A percentile compares a stretch with the other conserved stretches of the same genome.
Conservation (phyloP, 768 basidiomycete species). For the Sutorius australiensis region DNA sequence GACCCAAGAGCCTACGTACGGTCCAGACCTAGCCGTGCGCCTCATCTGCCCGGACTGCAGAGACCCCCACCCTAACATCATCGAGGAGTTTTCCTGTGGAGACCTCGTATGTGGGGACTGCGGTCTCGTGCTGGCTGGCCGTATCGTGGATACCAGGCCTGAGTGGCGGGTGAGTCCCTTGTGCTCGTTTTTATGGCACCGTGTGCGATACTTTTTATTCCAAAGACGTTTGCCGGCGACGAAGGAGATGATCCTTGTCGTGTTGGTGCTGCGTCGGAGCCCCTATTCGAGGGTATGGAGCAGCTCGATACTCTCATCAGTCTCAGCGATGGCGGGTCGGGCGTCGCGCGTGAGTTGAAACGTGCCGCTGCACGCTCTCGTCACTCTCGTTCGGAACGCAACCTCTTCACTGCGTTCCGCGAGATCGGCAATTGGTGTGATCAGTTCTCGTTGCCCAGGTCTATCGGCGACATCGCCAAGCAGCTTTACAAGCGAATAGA, state of each 20-base stretch:
- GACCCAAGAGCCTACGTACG: conserved; percentile 56
- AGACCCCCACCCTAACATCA: conserved; percentile 88
- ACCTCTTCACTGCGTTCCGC: conserved; percentile 83
- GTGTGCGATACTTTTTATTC: conserved; percentile 17
- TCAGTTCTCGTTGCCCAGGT: conserved; percentile 89
- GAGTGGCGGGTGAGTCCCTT: conserved; percentile 86
- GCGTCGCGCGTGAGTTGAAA: conserved; percentile 87
- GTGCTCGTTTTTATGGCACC: conserved; percentile 14
- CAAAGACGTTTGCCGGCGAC: conserved; percentile 96
- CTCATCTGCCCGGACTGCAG: conserved; percentile 95
- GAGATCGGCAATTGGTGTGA: conserved; percentile 95
- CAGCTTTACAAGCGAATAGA: conserved; percentile 98
- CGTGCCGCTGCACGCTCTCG: conserved; percentile 84
- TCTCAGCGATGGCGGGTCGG: conserved; percentile 92
- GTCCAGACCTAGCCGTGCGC: conserved; percentile 81
- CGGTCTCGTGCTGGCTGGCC: conserved; percentile 92
- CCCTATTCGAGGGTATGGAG: conserved; percentile 90
- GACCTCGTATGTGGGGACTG: conserved; percentile 94
- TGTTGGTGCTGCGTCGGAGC: conserved; percentile 95
- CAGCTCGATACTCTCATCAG: conserved; percentile 94
- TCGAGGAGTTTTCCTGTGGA: conserved; percentile 96
- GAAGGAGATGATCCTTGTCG: conserved; percentile 99
- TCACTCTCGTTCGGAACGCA: conserved; percentile 76
- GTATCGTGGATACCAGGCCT: conserved; percentile 94
- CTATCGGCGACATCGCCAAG: conserved; percentile 93